Base-by-base conservation (phyloP, 345 rosid genomes). In the Cardamine occulta region DNA sequence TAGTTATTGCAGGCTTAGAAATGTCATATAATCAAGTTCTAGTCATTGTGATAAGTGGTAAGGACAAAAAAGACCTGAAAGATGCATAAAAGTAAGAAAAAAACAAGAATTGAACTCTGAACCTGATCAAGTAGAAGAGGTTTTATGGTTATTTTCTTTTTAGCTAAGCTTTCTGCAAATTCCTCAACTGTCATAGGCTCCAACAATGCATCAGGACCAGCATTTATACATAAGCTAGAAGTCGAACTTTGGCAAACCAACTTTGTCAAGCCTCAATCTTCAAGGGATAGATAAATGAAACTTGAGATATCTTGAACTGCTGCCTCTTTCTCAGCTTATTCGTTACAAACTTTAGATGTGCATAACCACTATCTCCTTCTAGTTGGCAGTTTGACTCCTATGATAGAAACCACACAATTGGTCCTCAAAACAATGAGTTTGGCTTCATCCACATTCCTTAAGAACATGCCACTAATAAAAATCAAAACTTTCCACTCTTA, bases 61-160 rank as follows among this genome's bases (percentile, higher is more conserved):
- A 53, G 57, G 52, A 37, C 13, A 57, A 68, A 6, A 68, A 60
- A 75, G 64, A 5, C 8, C 45, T 15, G 21, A 61, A 40, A 52
- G 23, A 51, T 42, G 47, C 60, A 67, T 26, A 67, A 5, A 64
- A 6, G 14, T 17, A 2, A 39, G 17, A 42, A 58, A 47, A 32
- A 13, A 59, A 32, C 48, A 44, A 31, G 39, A 40, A 56, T 6
- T 6, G 26, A 63, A 12, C 45, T 60, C 44, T 39, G 58, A 49
- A 91, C 97, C 97, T 94, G 97, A 83, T 92, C 91, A 58, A 94
- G 97, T 73, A 94, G 78, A 19, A 94, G 87, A 85, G 93, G 72
- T 80, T 94, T 94, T 17, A 94, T 88, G 69, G 81, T 78, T 64
- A 80, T 70, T 78, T 94, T 94, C 90, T 86, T 94, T 77, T 89